Evolutionary conservation across 306 rosid genomes (phyloP), one percentile per base, ranked within the genome.

Genomic region (Betula pendula): DNA sequence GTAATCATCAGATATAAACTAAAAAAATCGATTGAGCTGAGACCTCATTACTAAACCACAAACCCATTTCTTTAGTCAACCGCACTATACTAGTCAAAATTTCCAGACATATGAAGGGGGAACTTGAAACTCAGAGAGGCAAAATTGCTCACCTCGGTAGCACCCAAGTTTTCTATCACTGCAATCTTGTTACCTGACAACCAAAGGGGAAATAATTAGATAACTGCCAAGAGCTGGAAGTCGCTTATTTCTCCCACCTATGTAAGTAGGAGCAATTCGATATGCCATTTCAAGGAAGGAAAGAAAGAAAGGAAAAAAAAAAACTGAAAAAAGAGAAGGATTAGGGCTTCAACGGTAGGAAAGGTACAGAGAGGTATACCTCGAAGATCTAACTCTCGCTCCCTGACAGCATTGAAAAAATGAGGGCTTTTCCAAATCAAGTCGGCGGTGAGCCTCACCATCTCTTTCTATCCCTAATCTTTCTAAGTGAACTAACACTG

Each of bases 371-470:
- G 66, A 33, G 20, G 31, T 35, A 35, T 75, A 93, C 96, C 98
- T 82, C 97, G 89, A 66, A 94, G 95, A 79, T 94, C 98, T 70
- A 94, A 84, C 87, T 94, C 98, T 20, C 97, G 88, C 68, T 92
- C 98, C 79, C 89, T 92, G 4, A 94, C 62, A 33, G 98, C 89
- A 76, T 94, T 94, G 89, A 94, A 90, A 75, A 94, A 92, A 80
- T 94, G 98, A 71, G 98, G 97, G 84, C 98, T 92, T 81, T 94
- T 94, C 98, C 98, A 94, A 35, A 94, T 77, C 78, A 94, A 84
- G 75, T 94, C 97, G 48, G 96, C 98, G 6, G 90, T 89, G 75
- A 92, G 93, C 52, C 97, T 90, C 81, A 90, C 98, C 98, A 94
- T 94, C 67, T 70, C 48, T 71, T 42, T 19, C 52, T 38, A 42